Evolutionary conservation across 805 yeast species (phyloP).

Genomic region (Saturnispora mendoncae): DNA sequence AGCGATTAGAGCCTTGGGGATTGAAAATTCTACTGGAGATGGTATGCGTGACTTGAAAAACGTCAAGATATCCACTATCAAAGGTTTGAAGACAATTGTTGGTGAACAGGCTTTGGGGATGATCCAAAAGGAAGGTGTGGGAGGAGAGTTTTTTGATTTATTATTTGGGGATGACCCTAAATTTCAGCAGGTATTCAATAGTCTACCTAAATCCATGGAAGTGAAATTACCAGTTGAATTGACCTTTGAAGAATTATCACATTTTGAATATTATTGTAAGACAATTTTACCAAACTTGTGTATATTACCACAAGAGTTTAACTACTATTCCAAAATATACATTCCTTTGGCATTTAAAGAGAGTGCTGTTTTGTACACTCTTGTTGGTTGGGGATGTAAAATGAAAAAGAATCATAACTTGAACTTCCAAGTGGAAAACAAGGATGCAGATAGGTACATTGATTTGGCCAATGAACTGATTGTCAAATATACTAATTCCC

Average conservation of each 20-base stretch:
- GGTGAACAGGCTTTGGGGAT: conserved; percentile 8
- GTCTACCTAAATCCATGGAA: conserved; percentile 12
- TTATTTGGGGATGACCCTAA: conserved; percentile 13
- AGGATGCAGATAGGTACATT: conserved; percentile 17
- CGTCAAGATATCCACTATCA: conserved; percentile 8
- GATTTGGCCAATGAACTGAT: conserved; percentile 12
- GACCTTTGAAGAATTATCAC: conserved; percentile 16
- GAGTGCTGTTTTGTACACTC: conserved; percentile 37
- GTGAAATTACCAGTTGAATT: conserved; percentile 18
- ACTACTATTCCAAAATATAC: conserved; percentile 44
- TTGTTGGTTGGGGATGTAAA: conserved; percentile 49
- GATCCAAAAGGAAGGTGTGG: conserved; percentile 2
- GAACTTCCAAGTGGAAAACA: conserved; percentile 18
- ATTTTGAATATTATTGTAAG: conserved; percentile 41
- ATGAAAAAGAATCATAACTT: conserved; percentile 17
- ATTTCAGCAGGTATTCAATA: conserved; percentile 9
- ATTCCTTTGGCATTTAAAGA: conserved; percentile 45
- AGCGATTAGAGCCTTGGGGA: conserved; percentile 8
- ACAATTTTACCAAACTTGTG: conserved; percentile 39
- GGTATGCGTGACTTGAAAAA: conserved; percentile 8
- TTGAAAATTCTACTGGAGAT: conserved; percentile 8
- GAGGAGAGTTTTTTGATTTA: conserved; percentile 7
- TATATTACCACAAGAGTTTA: conserved; percentile 38
- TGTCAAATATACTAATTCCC: conserved; percentile 7
- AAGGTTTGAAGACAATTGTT: conserved; percentile 7